Base-by-base conservation (phyloP, 495 filamentous ascomycete genomes). In the Lasiosphaeria hispida region DNA sequence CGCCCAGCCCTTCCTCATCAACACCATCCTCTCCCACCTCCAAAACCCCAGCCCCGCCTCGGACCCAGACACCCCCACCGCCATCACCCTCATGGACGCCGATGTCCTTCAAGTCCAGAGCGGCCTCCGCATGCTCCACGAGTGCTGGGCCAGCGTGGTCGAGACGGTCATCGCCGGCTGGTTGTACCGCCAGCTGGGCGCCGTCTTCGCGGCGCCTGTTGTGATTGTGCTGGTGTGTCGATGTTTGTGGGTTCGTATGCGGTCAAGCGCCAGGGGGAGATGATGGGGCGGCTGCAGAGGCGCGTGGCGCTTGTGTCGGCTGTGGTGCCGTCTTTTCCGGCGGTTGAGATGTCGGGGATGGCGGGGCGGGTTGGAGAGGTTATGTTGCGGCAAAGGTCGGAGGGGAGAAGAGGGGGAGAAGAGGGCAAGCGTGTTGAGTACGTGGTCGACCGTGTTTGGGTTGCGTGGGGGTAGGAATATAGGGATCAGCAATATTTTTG, bases 31-130 rank as follows among this genome's bases (percentile, higher is more conserved):
- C 15, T 18, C 37, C 35, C 47, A 45, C 39, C 45, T 55, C 55
- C 47, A 49, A n/a, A 18, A 18, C 10, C 23, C 23, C 23, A 47
- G 15, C 17, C 43, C 63, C 30, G 61, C 80, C 2, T 66, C 63
- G 15, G 71, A 70, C 33, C 71, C 72, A 0, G 78, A 81, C 45
- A 68, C 75, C n/a, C 69, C 81, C 14, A 72, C 62, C 11, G 79
- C 84, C 0, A 48, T 87, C 11, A 86, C 83, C 58, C 75, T 85
- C 3, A 87, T 88, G 84, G 81, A 77, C 39, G 54, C 68, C 23
- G 70, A 72, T 49, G 60, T 72, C 1, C 66, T 71, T 39, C 55
- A 60, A n/a, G 66, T 72, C 23, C 39, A 58, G 17, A 41, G 42
- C 7, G 49, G 57, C 9, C 37, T 59, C 13, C 45, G 30, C 11